Percentiles rank a stretch among this genome's conserved stretches.
phyloP scores from a whole-genome alignment of 1,139 yeast species.

The Pichia sp. region DNA sequence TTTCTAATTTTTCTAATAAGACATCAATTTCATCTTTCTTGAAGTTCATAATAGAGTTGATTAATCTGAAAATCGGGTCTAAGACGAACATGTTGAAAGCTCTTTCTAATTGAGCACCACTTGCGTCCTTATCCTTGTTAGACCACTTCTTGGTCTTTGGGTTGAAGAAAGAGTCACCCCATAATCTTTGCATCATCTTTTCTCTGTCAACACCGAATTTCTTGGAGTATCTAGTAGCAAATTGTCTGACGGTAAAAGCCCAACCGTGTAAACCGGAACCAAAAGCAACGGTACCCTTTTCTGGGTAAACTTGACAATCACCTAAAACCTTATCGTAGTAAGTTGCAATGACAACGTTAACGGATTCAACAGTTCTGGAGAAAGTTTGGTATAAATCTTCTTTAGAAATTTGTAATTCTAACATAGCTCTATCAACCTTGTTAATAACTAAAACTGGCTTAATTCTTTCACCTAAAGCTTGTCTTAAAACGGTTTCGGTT shows the following conservation, averaged over 20 bases:
- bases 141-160: constrained; percentile 99
- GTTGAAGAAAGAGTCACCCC: constrained; percentile 99
- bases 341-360: constrained; percentile 95
- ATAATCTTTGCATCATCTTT: constrained; percentile 98
- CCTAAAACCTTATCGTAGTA: constrained; percentile 87
- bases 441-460: constrained; percentile 97
- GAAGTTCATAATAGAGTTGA: constrained; percentile 93
- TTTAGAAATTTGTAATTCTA: constrained; percentile 97
- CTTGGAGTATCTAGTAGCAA: constrained; percentile 96
- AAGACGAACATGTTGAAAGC: constrained; percentile 99
- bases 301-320: constrained; percentile 98
- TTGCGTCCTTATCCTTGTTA: constrained; percentile 92
- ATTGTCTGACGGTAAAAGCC: constrained; percentile 99
- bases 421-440: constrained; percentile 99
- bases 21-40: constrained; percentile 92
- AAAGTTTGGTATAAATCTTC: constrained; percentile 98
- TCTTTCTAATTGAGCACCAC: constrained; percentile 94
- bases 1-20: constrained; percentile 88
- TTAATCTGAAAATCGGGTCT: constrained; percentile 98
- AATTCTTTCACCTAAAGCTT: constrained; percentile 98
- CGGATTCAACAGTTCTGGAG: constrained; percentile 98
- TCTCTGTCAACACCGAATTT: constrained; percentile 98
- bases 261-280: constrained; percentile 99
- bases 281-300: constrained; percentile 98
- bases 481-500: constrained; percentile 99